A percentile compares a stretch with the other conserved stretches of the same genome.
phyloP scores from a whole-genome alignment of 306 rosid genomes.

The Hylodesmum podocarpum region DNA sequence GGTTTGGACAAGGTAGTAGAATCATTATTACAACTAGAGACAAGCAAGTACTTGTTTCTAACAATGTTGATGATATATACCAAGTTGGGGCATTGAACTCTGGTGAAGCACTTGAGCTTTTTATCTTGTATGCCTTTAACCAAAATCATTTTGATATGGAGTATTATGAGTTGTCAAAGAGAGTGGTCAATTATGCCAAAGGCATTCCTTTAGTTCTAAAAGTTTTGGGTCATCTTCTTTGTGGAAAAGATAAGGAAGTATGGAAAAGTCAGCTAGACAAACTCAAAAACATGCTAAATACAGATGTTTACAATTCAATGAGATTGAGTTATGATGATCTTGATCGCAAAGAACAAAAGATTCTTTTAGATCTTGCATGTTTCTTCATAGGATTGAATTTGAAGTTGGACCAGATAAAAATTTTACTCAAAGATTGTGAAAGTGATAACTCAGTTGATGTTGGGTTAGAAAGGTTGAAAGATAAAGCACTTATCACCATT shows the following conservation, averaged over 20 bases:
- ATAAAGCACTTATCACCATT: background rate
- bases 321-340: slow-evolving; percentile 18
- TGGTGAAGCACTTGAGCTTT: background rate
- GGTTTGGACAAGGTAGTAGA: background rate
- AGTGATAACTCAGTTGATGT: background rate
- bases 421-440: background rate
- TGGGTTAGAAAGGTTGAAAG: background rate
- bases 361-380: background rate
- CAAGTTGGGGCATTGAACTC: background rate
- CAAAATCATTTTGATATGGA: background rate
- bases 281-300: background rate
- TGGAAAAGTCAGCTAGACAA: slow-evolving; percentile 20
- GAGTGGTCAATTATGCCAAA: background rate
- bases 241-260: background rate
- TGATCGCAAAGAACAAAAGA: background rate
- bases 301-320: background rate
- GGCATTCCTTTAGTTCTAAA: slow-evolving; percentile 23
- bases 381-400: background rate
- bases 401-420: background rate
- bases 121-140: background rate
- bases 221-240: slow-evolving; percentile 4
- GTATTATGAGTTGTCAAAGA: background rate
- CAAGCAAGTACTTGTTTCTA: background rate
- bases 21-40: slow-evolving; percentile 15
- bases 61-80: background rate